Conservation (phyloP, 2,329 filamentous ascomycete species). For the Phialemoniopsis sp. region DNA sequence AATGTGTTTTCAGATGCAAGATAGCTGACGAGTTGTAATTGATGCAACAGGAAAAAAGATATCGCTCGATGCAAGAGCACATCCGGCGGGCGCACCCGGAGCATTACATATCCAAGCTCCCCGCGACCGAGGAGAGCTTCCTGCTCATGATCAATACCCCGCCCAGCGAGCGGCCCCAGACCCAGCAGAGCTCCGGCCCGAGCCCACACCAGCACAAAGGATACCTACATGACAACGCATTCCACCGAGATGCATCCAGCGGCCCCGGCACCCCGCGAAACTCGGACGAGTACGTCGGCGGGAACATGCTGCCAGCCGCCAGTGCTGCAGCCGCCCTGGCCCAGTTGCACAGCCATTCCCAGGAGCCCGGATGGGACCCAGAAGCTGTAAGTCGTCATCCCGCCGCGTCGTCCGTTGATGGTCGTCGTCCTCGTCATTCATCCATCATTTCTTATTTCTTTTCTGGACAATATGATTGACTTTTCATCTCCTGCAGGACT, state of each 20-base stretch:
- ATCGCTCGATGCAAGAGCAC: conserved; percentile 99
- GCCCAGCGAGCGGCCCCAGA: conserved; percentile 41
- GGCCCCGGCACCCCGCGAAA: conserved; percentile 65
- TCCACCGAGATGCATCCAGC: conserved; percentile 62
- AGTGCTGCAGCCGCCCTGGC: conserved; percentile 84
- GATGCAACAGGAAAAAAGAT: conserved; percentile 38
- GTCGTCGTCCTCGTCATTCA: conserved; percentile 8
- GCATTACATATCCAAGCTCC: conserved; percentile 96
- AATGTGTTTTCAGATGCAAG: too few species aligned
- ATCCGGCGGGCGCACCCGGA: conserved; percentile 95
- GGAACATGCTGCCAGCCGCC: conserved; percentile 61
- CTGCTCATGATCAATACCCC: conserved; percentile 91
- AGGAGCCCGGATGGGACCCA: conserved; percentile 73
- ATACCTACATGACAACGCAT: conserved; percentile 61
- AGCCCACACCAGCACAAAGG: conserved; percentile 29
- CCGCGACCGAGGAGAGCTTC: conserved; percentile 97
- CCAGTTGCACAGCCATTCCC: conserved; percentile 73
- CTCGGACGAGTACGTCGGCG: conserved; percentile 64
- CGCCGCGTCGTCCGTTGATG: background rate
- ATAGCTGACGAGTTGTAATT: conserved; percentile 12
- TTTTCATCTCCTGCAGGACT: conserved; percentile 47
- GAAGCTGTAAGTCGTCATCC: conserved; percentile 52
- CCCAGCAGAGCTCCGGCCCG: conserved; percentile 25
- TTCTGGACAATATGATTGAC: background rate
- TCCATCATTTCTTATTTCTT: too few species aligned